These are phyloP conservation scores for Phyllosticta citribraziliensis DNA, from an alignment of 2,329 filamentous ascomycete species.

Conservation along the genomic window DNA sequence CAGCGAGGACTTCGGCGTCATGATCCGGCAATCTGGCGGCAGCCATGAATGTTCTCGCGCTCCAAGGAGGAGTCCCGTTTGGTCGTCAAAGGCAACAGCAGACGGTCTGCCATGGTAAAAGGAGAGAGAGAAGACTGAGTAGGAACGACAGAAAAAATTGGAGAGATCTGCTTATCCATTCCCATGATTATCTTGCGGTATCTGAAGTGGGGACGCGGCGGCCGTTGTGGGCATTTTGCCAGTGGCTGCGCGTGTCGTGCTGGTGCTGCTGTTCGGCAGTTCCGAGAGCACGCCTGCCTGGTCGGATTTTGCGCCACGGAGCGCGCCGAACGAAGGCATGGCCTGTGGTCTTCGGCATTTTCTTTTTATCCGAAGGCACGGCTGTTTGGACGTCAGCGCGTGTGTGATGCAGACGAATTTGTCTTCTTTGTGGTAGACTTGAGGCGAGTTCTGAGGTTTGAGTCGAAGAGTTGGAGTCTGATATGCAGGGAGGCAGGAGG, in stretches of 20 bases:
- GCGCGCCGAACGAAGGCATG: background rate
- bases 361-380: background rate
- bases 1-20: too few relatives aligned
- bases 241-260: background rate
- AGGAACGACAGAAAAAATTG: background rate
- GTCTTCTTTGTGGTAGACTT: background rate
- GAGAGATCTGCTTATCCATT: background rate
- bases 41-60: too few relatives aligned
- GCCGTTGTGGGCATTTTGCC: background rate
- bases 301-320: background rate
- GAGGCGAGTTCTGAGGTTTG: background rate
- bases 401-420: too few relatives aligned
- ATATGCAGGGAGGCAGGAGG: too few relatives aligned
- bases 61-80: too few relatives aligned
- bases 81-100: too few relatives aligned
- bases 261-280: background rate
- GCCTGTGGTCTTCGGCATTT: background rate
- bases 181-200: background rate
- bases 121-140: background rate
- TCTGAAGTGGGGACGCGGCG: background rate
- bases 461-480: background rate
- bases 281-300: background rate
- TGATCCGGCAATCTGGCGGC: too few relatives aligned
- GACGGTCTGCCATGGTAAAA: background rate
- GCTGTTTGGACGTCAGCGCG: background rate